A percentile compares a stretch with the other conserved stretches of the same genome.
These are phyloP conservation scores for Phialophora macrospora DNA, from an alignment of 2,329 filamentous ascomycete species.

Conservation along the genomic window DNA sequence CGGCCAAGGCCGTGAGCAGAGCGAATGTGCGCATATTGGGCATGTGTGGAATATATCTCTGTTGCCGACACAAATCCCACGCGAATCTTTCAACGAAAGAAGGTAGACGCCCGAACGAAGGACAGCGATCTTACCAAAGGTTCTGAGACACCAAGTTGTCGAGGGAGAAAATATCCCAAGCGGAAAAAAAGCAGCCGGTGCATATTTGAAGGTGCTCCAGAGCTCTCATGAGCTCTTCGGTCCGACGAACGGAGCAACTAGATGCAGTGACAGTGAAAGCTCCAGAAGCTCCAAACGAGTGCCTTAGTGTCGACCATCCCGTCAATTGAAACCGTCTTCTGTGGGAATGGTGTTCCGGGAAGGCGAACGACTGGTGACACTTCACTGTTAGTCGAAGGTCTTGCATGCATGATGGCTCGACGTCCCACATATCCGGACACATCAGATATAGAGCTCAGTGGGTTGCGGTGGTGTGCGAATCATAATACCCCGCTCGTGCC, in stretches of 20 bases:
- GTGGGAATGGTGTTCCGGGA: slow-evolving; percentile 3
- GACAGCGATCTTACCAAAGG: slow-evolving; percentile 19
- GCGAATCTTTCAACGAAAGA: slow-evolving; percentile 19
- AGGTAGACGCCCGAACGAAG: slow-evolving; percentile 30
- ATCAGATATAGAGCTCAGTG: slow-evolving; percentile 8
- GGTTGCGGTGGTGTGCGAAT: neutral
- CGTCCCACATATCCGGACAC: neutral
- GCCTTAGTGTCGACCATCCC: neutral
- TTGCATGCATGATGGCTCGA: slow-evolving; percentile 6
- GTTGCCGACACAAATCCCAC: slow-evolving; percentile 12
- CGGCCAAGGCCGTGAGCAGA: slow-evolving; percentile 32
- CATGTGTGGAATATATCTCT: neutral
- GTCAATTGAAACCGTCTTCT: slow-evolving; percentile 3
- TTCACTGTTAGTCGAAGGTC: neutral
- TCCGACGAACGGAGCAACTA: neutral
- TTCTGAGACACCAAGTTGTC: slow-evolving; percentile 2
- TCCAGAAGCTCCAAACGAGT: neutral
- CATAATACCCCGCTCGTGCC: neutral
- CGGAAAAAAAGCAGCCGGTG: neutral
- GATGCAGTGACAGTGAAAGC: neutral
- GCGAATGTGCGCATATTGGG: slow-evolving; percentile 32
- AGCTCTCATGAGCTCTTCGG: slow-evolving; percentile 1
- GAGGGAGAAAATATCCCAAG: slow-evolving; percentile 1
- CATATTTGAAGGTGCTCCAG: slow-evolving; percentile 6
- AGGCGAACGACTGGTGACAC: slow-evolving; percentile 1